These are phyloP conservation scores for Tuber calosporum DNA, from an alignment of 495 filamentous ascomycete genomes.

Conservation along the genomic window DNA sequence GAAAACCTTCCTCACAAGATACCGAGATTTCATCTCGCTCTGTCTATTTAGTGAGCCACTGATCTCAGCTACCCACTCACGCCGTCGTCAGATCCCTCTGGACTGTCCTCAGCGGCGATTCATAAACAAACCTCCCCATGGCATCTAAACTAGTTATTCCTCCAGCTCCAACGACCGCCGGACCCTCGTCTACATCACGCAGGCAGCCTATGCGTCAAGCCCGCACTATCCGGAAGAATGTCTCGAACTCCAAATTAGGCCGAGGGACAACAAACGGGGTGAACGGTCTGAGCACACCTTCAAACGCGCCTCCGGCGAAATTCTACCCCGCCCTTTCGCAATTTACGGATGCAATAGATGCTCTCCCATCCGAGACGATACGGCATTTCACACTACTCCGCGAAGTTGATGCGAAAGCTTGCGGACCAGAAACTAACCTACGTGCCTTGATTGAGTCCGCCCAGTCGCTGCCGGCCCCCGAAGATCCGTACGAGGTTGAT, in stretches of 20 bases:
- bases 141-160: slow-evolving; percentile 32
- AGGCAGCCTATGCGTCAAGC: slow-evolving; percentile 56
- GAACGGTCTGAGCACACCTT: slow-evolving; percentile 47
- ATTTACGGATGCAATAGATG: slow-evolving; percentile 87
- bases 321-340: slow-evolving; percentile 89
- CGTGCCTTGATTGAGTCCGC: slow-evolving; percentile 61
- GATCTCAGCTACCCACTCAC: neutral
- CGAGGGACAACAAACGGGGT: slow-evolving; percentile 40
- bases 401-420: slow-evolving; percentile 93
- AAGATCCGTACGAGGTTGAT: slow-evolving; percentile 37
- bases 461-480: slow-evolving; percentile 53
- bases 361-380: slow-evolving; percentile 88
- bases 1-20: neutral
- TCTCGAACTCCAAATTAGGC: slow-evolving; percentile 44
- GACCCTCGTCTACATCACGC: slow-evolving; percentile 49
- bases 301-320: slow-evolving; percentile 40
- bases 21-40: neutral
- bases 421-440: slow-evolving; percentile 63
- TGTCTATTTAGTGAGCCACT: slow-evolving; percentile 1
- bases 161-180: slow-evolving; percentile 44
- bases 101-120: neutral
- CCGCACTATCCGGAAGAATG: slow-evolving; percentile 50
- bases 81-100: neutral
- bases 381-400: slow-evolving; percentile 90
- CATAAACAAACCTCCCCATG: slow-evolving; percentile 19